phyloP scores from a whole-genome alignment of 176 grass and related monocot genomes.

The Chloris gayana region DNA sequence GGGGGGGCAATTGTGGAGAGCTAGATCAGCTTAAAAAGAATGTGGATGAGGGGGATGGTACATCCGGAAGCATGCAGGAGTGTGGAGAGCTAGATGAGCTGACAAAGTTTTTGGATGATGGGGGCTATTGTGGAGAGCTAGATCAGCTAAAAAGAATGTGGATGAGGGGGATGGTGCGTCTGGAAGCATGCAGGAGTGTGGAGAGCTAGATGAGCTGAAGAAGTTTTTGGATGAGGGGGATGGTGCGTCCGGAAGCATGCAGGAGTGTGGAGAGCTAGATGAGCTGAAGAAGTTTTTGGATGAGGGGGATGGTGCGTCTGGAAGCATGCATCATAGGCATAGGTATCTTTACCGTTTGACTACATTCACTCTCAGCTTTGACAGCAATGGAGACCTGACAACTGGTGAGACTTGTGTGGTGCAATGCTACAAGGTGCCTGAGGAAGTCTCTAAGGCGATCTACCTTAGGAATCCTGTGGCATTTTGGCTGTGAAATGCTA shows the following conservation, averaged over 20 bases:
- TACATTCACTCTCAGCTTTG: slow-evolving; percentile 21
- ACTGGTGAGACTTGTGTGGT: not conserved
- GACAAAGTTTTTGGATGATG: too few species aligned
- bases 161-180: too few species aligned
- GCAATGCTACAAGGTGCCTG: slow-evolving; percentile 36
- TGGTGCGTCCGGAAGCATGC: slow-evolving; percentile 10
- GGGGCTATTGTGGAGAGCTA: too few species aligned
- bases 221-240: slow-evolving; percentile 7
- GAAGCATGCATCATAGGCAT: not conserved
- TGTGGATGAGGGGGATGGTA: too few species aligned
- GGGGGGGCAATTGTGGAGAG: too few species aligned
- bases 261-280: slow-evolving; percentile 30
- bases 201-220: too few species aligned
- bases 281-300: slow-evolving; percentile 20
- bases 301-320: slow-evolving; percentile 6
- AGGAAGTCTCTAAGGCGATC: not conserved
- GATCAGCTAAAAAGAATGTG: too few species aligned
- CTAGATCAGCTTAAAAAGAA: too few species aligned
- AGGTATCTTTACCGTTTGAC: slow-evolving; percentile 16
- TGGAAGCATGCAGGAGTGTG: too few species aligned
- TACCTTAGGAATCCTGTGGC: slow-evolving; percentile 8
- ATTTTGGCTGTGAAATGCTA: slow-evolving; percentile 34
- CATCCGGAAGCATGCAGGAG: too few species aligned
- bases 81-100: too few species aligned
- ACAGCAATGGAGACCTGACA: slow-evolving; percentile 26